phyloP scores from a whole-genome alignment of 2,329 filamentous ascomycete genomes.

The Myriosclerotinia duriaeana region DNA sequence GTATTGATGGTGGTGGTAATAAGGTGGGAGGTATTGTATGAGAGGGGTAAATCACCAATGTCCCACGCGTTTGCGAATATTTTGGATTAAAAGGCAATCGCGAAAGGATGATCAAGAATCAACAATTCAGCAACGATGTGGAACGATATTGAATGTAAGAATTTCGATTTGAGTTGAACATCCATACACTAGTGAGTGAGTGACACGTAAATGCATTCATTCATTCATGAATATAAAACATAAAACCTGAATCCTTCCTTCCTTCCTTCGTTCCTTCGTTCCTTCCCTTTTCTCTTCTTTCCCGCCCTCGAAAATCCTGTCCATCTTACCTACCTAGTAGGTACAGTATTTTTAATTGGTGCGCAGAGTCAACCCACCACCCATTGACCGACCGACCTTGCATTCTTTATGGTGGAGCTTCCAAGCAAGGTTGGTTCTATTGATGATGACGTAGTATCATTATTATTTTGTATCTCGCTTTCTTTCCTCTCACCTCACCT shows the following conservation, averaged over 20 bases:
- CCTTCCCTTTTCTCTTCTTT: too few species aligned
- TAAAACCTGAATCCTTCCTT: conserved; percentile 11
- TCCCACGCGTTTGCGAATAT: background rate
- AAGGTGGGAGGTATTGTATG: background rate
- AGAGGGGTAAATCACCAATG: conserved; percentile 9
- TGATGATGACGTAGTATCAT: background rate
- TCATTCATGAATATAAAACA: background rate
- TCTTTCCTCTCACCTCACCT: background rate
- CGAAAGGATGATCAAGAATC: conserved; percentile 2
- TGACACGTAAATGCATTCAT: conserved; percentile 10
- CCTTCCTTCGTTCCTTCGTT: background rate
- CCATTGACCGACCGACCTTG: background rate
- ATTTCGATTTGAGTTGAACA: too few species aligned
- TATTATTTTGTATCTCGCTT: background rate
- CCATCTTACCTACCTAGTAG: background rate
- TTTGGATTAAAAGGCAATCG: background rate
- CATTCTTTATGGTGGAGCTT: conserved; percentile 4
- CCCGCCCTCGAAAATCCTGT: too few species aligned
- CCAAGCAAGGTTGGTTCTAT: too few species aligned
- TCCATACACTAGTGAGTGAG: background rate
- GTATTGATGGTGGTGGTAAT: background rate
- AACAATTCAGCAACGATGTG: background rate
- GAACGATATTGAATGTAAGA: background rate
- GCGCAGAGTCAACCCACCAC: too few species aligned
- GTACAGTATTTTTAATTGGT: background rate